A percentile compares a stretch with the other conserved stretches of the same genome.
Conservation (phyloP, 1,139 yeast genomes). For the Suhomyces taliae region DNA sequence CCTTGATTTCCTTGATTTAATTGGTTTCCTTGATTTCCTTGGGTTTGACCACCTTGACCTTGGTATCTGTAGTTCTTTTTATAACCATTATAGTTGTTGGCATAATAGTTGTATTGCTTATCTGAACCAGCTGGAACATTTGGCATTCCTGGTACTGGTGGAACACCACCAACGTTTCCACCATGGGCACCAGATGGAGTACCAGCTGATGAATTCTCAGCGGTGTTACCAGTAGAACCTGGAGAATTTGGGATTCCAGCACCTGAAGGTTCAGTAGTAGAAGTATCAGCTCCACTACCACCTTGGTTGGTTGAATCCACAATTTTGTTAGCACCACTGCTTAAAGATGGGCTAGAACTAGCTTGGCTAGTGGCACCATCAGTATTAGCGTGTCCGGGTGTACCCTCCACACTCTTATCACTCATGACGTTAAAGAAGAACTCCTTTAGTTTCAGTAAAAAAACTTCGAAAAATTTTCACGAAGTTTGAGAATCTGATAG, state of each 20-base stretch:
- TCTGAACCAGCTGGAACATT: slow-evolving; percentile 5
- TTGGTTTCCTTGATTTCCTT: slow-evolving; percentile 1
- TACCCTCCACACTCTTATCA: slow-evolving; percentile 13
- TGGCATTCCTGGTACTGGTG: slow-evolving; percentile 10
- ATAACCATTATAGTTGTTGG: slow-evolving; percentile 9
- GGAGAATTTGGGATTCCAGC: background rate
- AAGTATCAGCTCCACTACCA: background rate
- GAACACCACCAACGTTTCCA: slow-evolving; percentile 7
- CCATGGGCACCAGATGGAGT: slow-evolving; percentile 11
- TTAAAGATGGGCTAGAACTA: slow-evolving; percentile 3
- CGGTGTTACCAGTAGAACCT: slow-evolving; percentile 10
- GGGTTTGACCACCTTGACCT: slow-evolving; percentile 3
- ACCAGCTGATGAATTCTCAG: slow-evolving; percentile 12
- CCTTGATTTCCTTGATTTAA: background rate
- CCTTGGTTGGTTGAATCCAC: slow-evolving; percentile 1
- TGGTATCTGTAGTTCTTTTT: slow-evolving; percentile 8
- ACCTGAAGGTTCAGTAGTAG: slow-evolving; percentile 1
- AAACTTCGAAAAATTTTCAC: slow-evolving; percentile 12
- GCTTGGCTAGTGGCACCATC: slow-evolving; percentile 7
- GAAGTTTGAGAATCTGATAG: slow-evolving; percentile 9
- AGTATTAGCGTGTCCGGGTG: slow-evolving; percentile 11
- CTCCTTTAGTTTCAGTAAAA: slow-evolving; percentile 7
- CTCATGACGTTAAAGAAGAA: slow-evolving; percentile 10
- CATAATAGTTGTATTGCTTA: slow-evolving; percentile 6
- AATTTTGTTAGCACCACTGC: slow-evolving; percentile 5